Base-by-base conservation (phyloP, 768 basidiomycete species). In the Mycena capillaripes region DNA sequence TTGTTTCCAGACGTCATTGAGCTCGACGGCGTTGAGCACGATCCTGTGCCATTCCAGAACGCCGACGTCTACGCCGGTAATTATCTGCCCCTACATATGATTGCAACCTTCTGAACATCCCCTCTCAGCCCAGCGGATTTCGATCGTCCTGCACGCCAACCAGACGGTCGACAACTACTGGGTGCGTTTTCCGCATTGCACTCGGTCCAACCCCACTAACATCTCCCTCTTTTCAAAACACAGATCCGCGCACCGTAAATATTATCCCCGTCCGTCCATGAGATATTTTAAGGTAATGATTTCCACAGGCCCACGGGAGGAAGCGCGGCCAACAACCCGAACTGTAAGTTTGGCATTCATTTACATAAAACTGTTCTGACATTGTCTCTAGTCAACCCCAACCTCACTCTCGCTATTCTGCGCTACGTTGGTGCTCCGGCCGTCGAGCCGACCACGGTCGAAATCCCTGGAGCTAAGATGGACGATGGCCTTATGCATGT, bases 141-240 rank as follows among this genome's bases (percentile, higher is more conserved):
- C 84, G 23, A 72, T 81, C 52, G 76, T 85, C 70, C 75, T 88
- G 44, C 67, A 83, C 25, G 86, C 87, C 17, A 82, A 85, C 73
- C 85, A 87, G 70, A 77, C 81, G 14, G 76, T 86, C 10, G 81
- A 73, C 46, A 88, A 88, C 76, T 88, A 87, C 77, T 87, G 86
- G 80, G 71, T 73, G 40, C 8, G 67, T 60, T 7, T 56, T 4
- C 11, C 21, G 17, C 9, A 1, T 17, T 40, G 9, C 23, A 3
- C 1, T 25, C 17, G 4, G 9, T 17, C 25, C 23, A 25, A 2
- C 7, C 29, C 4, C 27, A 50, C 17, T 29, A 27, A 40, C 55
- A 34, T 32, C 5, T 2, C 14, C 25, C 11, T 38, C 14, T 7
- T 36, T 53, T 30, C 23, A 2, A 12, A 2, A 30, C 21, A 4